Percentiles rank a stretch among this genome's conserved stretches.
Conservation (phyloP, 139 green algal species). For the Mychonastes homosphaera region DNA sequence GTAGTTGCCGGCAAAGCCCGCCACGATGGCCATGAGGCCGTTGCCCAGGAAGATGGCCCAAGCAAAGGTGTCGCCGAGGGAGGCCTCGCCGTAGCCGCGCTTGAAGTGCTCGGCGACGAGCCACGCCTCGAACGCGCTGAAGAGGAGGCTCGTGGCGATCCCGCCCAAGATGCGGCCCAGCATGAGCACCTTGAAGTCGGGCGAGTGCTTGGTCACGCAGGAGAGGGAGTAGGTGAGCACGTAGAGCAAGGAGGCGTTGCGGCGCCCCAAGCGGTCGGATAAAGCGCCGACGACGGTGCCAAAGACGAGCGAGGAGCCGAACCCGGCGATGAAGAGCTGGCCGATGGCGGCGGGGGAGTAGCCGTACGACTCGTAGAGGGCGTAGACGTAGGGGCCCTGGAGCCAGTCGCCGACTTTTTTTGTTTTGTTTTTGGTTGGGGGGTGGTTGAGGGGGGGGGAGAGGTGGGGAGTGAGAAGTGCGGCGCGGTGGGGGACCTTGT, state of each 20-base stretch:
- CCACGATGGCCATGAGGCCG: slow-evolving; percentile 58
- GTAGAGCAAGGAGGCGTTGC: slow-evolving; percentile 73
- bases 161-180: slow-evolving; percentile 83
- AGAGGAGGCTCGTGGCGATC: slow-evolving; percentile 90
- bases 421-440: too few species aligned
- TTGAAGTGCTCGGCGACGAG: slow-evolving; percentile 41
- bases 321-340: slow-evolving; percentile 93
- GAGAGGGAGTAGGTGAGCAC: slow-evolving; percentile 71
- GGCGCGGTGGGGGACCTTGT: too few species aligned
- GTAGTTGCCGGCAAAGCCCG: slow-evolving; percentile 60
- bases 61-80: slow-evolving; percentile 69
- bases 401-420: slow-evolving; percentile 96
- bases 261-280: slow-evolving; percentile 85
- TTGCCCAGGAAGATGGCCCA: slow-evolving; percentile 89
- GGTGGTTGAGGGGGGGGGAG: too few species aligned
- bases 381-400: slow-evolving; percentile 96
- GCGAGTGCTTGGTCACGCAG: slow-evolving; percentile 93
- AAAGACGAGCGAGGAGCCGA: slow-evolving; percentile 93
- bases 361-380: slow-evolving; percentile 92
- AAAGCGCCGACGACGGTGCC: slow-evolving; percentile 88
- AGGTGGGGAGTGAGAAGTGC: too few species aligned
- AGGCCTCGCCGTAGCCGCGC: slow-evolving; percentile 39
- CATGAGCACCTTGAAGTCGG: slow-evolving; percentile 76
- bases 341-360: slow-evolving; percentile 78
- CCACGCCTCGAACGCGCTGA: slow-evolving; percentile 93